Conservation (phyloP, 805 yeast species). For the Ogataea angusta region DNA sequence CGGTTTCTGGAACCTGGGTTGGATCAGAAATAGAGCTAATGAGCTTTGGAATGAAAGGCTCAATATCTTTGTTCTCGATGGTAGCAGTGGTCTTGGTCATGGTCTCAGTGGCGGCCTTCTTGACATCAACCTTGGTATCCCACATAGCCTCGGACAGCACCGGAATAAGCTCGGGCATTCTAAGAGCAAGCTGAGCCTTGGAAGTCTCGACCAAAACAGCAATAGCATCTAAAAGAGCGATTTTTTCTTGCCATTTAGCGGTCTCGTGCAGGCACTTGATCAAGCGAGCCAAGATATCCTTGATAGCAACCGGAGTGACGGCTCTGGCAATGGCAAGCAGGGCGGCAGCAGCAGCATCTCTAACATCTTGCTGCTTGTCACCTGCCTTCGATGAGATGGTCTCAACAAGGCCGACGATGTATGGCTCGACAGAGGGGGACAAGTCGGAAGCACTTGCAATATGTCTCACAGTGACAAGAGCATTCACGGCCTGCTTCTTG, state of each 20-base stretch:
- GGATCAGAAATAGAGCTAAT: slow-evolving; percentile 97
- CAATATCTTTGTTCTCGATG: slow-evolving; percentile 99
- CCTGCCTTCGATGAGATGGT: slow-evolving; percentile 77
- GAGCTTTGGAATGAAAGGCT: slow-evolving; percentile 97
- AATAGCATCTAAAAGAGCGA: slow-evolving; percentile 80
- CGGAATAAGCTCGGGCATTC: slow-evolving; percentile 99
- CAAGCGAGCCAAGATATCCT: slow-evolving; percentile 81
- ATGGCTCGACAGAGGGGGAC: slow-evolving; percentile 95
- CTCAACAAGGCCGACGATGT: slow-evolving; percentile 72
- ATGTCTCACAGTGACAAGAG: slow-evolving; percentile 78
- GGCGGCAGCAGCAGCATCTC: slow-evolving; percentile 72
- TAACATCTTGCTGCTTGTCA: slow-evolving; percentile 80
- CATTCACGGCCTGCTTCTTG: slow-evolving; percentile 82
- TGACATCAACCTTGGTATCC: slow-evolving; percentile 99
- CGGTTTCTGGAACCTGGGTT: slow-evolving; percentile 97
- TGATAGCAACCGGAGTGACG: slow-evolving; percentile 90
- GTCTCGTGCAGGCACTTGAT: slow-evolving; percentile 63
- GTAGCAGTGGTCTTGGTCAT: slow-evolving; percentile 96
- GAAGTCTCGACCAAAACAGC: slow-evolving; percentile 90
- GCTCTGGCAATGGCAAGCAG: slow-evolving; percentile 73
- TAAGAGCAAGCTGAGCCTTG: slow-evolving; percentile 91
- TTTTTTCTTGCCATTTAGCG: slow-evolving; percentile 98
- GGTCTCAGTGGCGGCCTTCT: slow-evolving; percentile 93
- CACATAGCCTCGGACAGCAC: slow-evolving; percentile 99
- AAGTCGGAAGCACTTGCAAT: slow-evolving; percentile 78